phyloP scores from a whole-genome alignment of 257 asterid genomes.

The Solanum verrucosum region DNA sequence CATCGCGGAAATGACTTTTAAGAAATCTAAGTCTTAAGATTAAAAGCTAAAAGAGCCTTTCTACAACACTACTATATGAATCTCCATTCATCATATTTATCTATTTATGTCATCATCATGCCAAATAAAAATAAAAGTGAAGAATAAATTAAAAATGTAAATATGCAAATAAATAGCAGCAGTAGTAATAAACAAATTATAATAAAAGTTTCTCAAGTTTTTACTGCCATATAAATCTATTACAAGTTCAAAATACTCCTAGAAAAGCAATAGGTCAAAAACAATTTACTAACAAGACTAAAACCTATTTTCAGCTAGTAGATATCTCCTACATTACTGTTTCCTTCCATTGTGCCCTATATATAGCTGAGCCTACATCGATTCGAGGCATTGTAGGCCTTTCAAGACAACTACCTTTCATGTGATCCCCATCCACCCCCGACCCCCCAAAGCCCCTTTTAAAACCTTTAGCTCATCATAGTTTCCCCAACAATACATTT shows the following conservation, averaged over 20 bases:
- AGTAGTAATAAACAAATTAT: background rate
- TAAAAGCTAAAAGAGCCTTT: background rate
- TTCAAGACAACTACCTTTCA: background rate
- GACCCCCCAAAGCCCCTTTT: background rate
- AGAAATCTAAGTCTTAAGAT: background rate
- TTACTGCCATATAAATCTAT: background rate
- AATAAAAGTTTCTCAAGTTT: background rate
- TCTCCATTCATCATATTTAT: background rate
- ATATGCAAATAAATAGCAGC: background rate
- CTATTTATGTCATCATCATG: background rate
- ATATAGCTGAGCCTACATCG: background rate
- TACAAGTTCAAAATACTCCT: background rate
- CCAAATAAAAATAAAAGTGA: background rate
- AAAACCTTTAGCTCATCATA: background rate
- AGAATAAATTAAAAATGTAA: background rate
- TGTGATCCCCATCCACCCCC: background rate
- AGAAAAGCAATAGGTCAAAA: background rate
- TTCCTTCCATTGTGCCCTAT: background rate
- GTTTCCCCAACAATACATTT: background rate
- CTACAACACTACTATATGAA: background rate
- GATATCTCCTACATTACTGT: background rate
- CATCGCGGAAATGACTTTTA: background rate
- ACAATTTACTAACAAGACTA: background rate
- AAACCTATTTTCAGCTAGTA: background rate
- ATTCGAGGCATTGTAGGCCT: background rate